Evolutionary conservation across 179 eudicot species (phyloP).

Genomic region (Amaranthus tricolor): DNA sequence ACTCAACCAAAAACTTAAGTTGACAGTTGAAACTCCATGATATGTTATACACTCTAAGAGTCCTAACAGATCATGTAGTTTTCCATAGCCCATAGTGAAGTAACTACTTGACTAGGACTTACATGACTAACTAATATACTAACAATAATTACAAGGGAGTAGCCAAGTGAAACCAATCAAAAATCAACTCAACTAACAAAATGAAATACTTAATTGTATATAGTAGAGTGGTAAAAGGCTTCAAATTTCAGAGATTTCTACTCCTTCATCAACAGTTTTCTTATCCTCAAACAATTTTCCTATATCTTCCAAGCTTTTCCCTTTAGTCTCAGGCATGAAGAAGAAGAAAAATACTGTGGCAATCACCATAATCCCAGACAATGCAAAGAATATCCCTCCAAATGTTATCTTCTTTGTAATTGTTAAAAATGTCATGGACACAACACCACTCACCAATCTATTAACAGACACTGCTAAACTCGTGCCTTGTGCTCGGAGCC

Average conservation of each 20-base stretch:
- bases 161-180: too few species aligned
- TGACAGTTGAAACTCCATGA: too few species aligned
- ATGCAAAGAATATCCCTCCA: constrained; percentile 71
- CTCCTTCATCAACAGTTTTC: constrained; percentile 31
- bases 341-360: constrained; percentile 65
- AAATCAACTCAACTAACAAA: too few species aligned
- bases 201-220: too few species aligned
- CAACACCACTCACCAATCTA: constrained; percentile 77
- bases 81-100: too few species aligned
- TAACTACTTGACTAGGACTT: too few species aligned
- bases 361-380: constrained; percentile 58
- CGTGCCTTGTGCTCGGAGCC: constrained; percentile 82
- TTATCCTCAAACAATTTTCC: constrained; percentile 67
- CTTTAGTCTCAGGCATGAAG: constrained; percentile 78
- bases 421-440: constrained; percentile 77
- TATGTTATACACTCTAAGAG: too few species aligned
- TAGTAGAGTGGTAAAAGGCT: too few species aligned
- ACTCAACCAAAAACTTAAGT: too few species aligned
- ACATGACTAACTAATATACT: too few species aligned
- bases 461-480: constrained; percentile 78
- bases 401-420: constrained; percentile 53
- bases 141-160: too few species aligned
- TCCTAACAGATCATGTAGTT: too few species aligned
- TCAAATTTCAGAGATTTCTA: constrained; percentile 22
- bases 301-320: constrained; percentile 78